Evolutionary conservation across 1,284 basidiomycete genomes (phyloP).

Genomic region (Heliocybe sulcata): DNA sequence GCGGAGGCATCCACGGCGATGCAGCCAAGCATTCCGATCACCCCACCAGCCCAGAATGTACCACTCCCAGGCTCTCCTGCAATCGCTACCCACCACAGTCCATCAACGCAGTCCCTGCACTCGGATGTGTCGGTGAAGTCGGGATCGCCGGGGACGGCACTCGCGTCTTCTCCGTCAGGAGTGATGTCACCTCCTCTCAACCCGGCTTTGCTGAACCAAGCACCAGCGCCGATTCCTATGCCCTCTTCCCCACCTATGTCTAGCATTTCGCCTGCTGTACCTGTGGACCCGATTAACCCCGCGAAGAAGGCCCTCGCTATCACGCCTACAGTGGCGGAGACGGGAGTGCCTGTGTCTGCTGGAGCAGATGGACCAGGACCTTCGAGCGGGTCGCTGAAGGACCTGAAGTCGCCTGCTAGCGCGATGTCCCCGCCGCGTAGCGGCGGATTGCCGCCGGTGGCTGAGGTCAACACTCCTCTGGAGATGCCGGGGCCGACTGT

Average conservation of each 20-base stretch:
- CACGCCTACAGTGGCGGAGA: slow-evolving; percentile 57
- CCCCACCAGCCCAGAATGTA: slow-evolving; percentile 23
- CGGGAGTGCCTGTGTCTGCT: slow-evolving; percentile 49
- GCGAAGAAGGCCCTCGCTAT: slow-evolving; percentile 24
- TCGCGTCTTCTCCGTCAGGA: slow-evolving; percentile 13
- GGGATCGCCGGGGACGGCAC: slow-evolving; percentile 2
- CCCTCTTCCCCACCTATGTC: slow-evolving; percentile 15
- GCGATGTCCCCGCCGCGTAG: slow-evolving; percentile 23
- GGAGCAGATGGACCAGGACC: slow-evolving; percentile 56
- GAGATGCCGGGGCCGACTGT: slow-evolving; percentile 11
- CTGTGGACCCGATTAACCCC: slow-evolving; percentile 22
- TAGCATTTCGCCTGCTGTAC: slow-evolving; percentile 15
- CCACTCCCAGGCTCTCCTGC: background rate
- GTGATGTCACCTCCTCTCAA: slow-evolving; percentile 37
- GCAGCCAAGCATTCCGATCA: slow-evolving; percentile 30
- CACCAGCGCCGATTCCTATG: slow-evolving; percentile 43
- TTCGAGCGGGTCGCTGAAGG: slow-evolving; percentile 51
- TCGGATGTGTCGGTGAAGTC: background rate
- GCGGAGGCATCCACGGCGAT: slow-evolving; percentile 18
- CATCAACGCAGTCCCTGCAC: slow-evolving; percentile 6
- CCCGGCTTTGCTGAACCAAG: slow-evolving; percentile 45
- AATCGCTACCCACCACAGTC: background rate
- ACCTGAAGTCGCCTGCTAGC: slow-evolving; percentile 35
- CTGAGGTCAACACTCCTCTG: slow-evolving; percentile 23
- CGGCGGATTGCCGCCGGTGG: slow-evolving; percentile 15